A percentile compares a stretch with the other conserved stretches of the same genome.
These are phyloP conservation scores for Ophiocordyceps sinensis DNA, from an alignment of 2,329 filamentous ascomycete genomes.

Conservation along the genomic window DNA sequence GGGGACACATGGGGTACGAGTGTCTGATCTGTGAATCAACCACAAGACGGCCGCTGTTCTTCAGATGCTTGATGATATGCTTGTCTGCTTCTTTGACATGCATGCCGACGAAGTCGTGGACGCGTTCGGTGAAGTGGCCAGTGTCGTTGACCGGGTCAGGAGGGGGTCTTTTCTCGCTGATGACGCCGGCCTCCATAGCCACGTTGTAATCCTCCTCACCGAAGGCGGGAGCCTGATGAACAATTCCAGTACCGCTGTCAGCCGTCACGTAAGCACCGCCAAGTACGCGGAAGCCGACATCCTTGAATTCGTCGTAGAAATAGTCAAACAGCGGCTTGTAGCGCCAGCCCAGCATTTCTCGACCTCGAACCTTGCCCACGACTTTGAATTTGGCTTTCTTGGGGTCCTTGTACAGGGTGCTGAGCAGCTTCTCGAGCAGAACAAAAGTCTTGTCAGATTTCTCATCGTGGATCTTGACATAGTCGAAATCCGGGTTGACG, in stretches of 20 bases:
- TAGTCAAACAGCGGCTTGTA: conserved; percentile 85
- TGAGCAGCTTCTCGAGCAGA: conserved; percentile 65
- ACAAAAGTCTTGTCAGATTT: conserved; percentile 73
- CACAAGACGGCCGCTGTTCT: conserved; percentile 59
- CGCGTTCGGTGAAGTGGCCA: conserved; percentile 63
- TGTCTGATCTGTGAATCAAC: conserved; percentile 81
- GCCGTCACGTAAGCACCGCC: conserved; percentile 78
- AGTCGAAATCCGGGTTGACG: conserved; percentile 71
- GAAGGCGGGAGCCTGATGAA: conserved; percentile 86
- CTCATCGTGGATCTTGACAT: conserved; percentile 75
- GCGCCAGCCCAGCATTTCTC: conserved; percentile 74
- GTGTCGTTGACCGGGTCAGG: conserved; percentile 82
- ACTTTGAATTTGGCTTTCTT: conserved; percentile 92
- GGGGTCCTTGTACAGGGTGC: conserved; percentile 80
- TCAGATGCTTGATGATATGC: conserved; percentile 80
- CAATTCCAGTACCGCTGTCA: conserved; percentile 83
- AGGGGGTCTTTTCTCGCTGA: conserved; percentile 62
- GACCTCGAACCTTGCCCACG: conserved; percentile 64
- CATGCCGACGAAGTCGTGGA: conserved; percentile 70
- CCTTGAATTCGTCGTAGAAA: conserved; percentile 79
- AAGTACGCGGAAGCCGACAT: conserved; percentile 66
- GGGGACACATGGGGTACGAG: conserved; percentile 86
- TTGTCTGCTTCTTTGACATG: conserved; percentile 90
- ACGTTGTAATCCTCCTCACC: conserved; percentile 94
- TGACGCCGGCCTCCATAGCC: conserved; percentile 60